Percentiles rank a stretch among this genome's conserved stretches.
Evolutionary conservation across 371 early-diverging fungal species (phyloP).

Genomic region (Syncephalastrum sp.): DNA sequence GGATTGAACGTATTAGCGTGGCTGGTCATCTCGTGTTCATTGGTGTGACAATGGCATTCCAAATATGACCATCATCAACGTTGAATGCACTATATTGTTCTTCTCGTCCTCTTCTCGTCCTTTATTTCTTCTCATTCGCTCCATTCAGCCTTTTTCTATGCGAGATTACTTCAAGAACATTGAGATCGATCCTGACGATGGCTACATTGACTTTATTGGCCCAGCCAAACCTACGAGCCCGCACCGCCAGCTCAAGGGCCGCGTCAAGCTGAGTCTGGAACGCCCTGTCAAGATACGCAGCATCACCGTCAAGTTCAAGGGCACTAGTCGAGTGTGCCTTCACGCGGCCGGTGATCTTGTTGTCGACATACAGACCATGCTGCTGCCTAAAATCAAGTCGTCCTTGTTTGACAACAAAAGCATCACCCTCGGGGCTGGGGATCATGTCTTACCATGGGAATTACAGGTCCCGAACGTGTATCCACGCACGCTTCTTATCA

Average conservation of each 20-base stretch:
- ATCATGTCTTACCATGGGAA: constrained; percentile 38
- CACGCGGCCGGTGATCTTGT: constrained; percentile 13
- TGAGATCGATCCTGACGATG: constrained; percentile 39
- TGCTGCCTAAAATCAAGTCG: constrained; percentile 37
- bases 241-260: constrained; percentile 25
- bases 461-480: constrained; percentile 35
- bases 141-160: constrained; percentile 16
- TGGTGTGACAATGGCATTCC: too few relatives aligned
- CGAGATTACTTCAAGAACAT: constrained; percentile 38
- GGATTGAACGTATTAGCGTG: too few relatives aligned
- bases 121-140: constrained; percentile 6
- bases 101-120: constrained; percentile 4
- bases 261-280: constrained; percentile 23
- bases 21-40: too few relatives aligned
- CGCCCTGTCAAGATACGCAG: constrained; percentile 36
- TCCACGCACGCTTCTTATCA: constrained; percentile 32
- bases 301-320: constrained; percentile 47
- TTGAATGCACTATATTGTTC: background rate
- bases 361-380: constrained; percentile 12
- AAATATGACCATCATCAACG: background rate
- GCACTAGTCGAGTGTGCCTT: constrained; percentile 23
- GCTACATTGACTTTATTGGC: constrained; percentile 38
- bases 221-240: constrained; percentile 23
- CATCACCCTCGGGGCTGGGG: constrained; percentile 22
- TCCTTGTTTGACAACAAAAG: constrained; percentile 22